Conservation (phyloP, 108 stramenopile genomes). For the Bacterosira constricta region DNA sequence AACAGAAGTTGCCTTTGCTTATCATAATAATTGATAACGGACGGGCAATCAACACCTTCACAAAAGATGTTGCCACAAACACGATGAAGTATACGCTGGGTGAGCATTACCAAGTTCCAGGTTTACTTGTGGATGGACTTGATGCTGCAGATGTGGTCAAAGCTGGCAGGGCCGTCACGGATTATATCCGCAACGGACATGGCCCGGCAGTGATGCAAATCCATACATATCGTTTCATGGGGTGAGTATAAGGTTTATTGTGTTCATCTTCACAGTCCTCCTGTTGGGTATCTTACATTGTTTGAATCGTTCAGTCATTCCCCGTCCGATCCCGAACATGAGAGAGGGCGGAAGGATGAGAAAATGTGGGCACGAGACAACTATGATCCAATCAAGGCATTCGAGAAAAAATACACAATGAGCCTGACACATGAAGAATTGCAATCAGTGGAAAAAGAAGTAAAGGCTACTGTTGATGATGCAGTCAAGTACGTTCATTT, state of each 20-base stretch:
- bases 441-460: constrained; percentile 33
- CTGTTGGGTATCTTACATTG: background rate
- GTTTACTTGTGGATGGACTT: constrained; percentile 60
- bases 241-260: background rate
- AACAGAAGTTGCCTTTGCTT: constrained; percentile 61
- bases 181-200: constrained; percentile 57
- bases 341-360: constrained; percentile 67
- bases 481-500: constrained; percentile 57
- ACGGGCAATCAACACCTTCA: constrained; percentile 77
- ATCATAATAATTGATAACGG: constrained; percentile 73
- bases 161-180: constrained; percentile 60
- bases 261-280: background rate
- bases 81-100: constrained; percentile 56
- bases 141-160: constrained; percentile 54
- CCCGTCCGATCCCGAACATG: constrained; percentile 75
- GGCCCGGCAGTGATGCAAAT: constrained; percentile 70
- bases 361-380: constrained; percentile 64
- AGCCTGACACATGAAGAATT: constrained; percentile 30
- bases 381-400: constrained; percentile 61
- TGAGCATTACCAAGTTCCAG: constrained; percentile 64
- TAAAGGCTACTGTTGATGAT: constrained; percentile 37
- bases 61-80: constrained; percentile 65
- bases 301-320: constrained; percentile 34
- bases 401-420: constrained; percentile 37
- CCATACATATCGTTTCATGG: constrained; percentile 72